Evolutionary conservation across 176 grass and related monocot genomes (phyloP).

Genomic region (bread wheat (Triticum aestivum)): IWGSC_CS_RefSeq_v2.1 NC_057812.1:74179806-74180305

Average conservation of each 20-base stretch:
- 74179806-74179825: not conserved
- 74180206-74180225: not conserved
- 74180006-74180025: conserved; percentile 22
- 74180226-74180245: no score
- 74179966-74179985: no score
- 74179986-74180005: conserved; percentile 27
- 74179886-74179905: not conserved
- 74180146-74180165: not conserved
- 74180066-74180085: conserved; percentile 14
- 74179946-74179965: not conserved
- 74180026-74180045: not conserved
- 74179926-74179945: not conserved
- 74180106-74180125: not conserved
- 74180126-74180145: conserved; percentile 24
- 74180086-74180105: not conserved
- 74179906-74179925: not conserved
- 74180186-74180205: conserved; percentile 15
- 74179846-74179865: not conserved
- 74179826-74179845: not conserved
- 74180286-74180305: not conserved
- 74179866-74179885: not conserved
- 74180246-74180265: not conserved
- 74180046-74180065: not conserved
- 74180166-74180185: conserved; percentile 20
- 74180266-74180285: not conserved